Conservation (phyloP, 1,139 yeast species). For the Lodderomyces metapsilosis region DNA sequence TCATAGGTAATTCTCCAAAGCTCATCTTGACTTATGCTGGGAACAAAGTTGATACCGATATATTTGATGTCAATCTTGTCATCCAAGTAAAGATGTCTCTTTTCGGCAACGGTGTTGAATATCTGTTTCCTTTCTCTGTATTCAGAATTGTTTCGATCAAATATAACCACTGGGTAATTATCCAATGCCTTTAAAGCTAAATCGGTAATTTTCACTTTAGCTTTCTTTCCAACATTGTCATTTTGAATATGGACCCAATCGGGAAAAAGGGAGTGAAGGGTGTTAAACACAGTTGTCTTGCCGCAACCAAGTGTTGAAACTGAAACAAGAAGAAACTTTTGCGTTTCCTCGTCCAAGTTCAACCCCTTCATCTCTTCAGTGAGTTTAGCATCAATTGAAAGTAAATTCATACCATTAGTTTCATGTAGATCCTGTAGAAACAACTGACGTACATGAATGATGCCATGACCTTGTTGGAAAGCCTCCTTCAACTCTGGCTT, state of each 20-base stretch:
- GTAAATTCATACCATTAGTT: slow-evolving; percentile 32
- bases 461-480: slow-evolving; percentile 63
- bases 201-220: slow-evolving; percentile 51
- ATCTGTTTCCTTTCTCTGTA: slow-evolving; percentile 66
- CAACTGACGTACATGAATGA: slow-evolving; percentile 64
- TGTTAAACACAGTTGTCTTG: slow-evolving; percentile 77
- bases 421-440: slow-evolving; percentile 51
- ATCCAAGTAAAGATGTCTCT: slow-evolving; percentile 37
- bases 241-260: slow-evolving; percentile 81
- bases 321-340: slow-evolving; percentile 68
- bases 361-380: slow-evolving; percentile 14
- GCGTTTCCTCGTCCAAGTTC: slow-evolving; percentile 10
- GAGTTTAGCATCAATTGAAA: slow-evolving; percentile 22
- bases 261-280: slow-evolving; percentile 55
- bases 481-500: slow-evolving; percentile 44
- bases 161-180: slow-evolving; percentile 51
- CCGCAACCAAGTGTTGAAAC: slow-evolving; percentile 95
- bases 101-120: slow-evolving; percentile 50
- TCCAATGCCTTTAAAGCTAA: slow-evolving; percentile 41
- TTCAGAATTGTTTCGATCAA: slow-evolving; percentile 85
- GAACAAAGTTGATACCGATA: slow-evolving; percentile 70
- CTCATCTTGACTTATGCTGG: slow-evolving; percentile 20
- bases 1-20: slow-evolving; percentile 53
- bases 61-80: slow-evolving; percentile 38
- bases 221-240: slow-evolving; percentile 63